Percentiles rank a stretch among this genome's conserved stretches.
These are phyloP conservation scores for Remersonia thermophila DNA, from an alignment of 2,329 filamentous ascomycete species.

Conservation along the genomic window DNA sequence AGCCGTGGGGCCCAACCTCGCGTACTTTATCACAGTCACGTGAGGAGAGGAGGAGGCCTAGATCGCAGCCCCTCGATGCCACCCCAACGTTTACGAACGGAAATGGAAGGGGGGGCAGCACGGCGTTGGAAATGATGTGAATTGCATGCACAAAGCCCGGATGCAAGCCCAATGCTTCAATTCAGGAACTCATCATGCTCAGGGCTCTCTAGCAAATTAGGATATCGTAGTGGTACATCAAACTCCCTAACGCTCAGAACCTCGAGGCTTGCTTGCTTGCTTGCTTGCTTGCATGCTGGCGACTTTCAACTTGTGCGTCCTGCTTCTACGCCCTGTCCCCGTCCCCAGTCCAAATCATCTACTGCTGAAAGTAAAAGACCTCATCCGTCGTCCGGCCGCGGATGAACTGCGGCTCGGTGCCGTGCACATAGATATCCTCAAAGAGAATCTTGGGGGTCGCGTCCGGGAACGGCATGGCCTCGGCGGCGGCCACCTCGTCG, in stretches of 20 bases:
- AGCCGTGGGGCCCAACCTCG: slow-evolving; percentile 8
- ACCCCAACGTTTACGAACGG: too few species aligned
- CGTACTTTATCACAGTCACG: slow-evolving; percentile 14
- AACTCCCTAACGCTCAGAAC: slow-evolving; percentile 7
- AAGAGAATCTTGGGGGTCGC: slow-evolving; percentile 71
- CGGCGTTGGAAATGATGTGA: too few species aligned
- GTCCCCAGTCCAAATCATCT: too few species aligned
- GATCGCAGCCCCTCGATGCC: too few species aligned
- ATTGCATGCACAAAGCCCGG: too few species aligned
- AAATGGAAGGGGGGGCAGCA: too few species aligned
- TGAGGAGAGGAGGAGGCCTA: neutral
- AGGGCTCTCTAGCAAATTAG: slow-evolving; percentile 12
- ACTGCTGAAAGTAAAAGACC: slow-evolving; percentile 70
- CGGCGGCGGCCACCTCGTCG: slow-evolving; percentile 78
- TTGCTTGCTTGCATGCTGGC: too few species aligned
- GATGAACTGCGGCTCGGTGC: slow-evolving; percentile 78
- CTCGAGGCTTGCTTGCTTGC: neutral
- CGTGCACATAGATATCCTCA: slow-evolving; percentile 91
- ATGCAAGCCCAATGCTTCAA: too few species aligned
- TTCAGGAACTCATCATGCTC: neutral
- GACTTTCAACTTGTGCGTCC: too few species aligned
- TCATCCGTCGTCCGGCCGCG: slow-evolving; percentile 81
- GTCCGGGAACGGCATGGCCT: slow-evolving; percentile 76
- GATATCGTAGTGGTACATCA: slow-evolving; percentile 13
- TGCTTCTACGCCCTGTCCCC: too few species aligned